Evolutionary conservation across 441 rosid genomes (phyloP).

Genomic region (Geranium incanum): DNA sequence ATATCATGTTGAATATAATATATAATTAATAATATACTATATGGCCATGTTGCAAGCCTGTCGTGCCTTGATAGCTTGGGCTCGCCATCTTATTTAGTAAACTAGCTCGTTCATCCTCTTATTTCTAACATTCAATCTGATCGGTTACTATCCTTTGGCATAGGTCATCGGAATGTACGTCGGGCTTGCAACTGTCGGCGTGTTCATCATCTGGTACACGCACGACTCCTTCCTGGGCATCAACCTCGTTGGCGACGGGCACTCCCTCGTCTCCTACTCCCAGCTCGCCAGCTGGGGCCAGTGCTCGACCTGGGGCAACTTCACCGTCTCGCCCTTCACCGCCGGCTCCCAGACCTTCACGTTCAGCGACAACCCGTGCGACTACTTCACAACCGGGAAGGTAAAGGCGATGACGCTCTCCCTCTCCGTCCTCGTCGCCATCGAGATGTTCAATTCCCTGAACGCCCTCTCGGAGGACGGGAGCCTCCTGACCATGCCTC

Average conservation of each 20-base stretch:
- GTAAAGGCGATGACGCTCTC: constrained; percentile 85
- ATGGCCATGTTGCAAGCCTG: no score
- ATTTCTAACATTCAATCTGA: constrained; percentile 9
- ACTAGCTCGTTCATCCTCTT: no score
- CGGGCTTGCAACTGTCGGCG: constrained; percentile 41
- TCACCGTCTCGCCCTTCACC: constrained; percentile 33
- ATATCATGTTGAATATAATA: no score
- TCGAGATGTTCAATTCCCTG: constrained; percentile 94
- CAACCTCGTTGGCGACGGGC: constrained; percentile 35
- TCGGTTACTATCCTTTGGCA: no score
- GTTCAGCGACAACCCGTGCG: constrained; percentile 66
- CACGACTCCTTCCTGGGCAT: constrained; percentile 38
- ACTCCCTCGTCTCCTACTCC: constrained; percentile 33
- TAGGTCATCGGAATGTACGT: constrained; percentile 43
- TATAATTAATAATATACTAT: no score
- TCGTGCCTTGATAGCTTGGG: no score
- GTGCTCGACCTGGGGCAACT: constrained; percentile 40
- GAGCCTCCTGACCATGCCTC: constrained; percentile 77
- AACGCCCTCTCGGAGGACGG: constrained; percentile 90
- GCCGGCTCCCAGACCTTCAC: no score
- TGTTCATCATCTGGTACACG: constrained; percentile 41
- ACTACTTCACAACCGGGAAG: constrained; percentile 69
- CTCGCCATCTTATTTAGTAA: no score
- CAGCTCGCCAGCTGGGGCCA: constrained; percentile 44
- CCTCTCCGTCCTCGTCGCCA: constrained; percentile 82